Base-by-base conservation (phyloP, 805 yeast species). In the Ogataea sp. region DNA sequence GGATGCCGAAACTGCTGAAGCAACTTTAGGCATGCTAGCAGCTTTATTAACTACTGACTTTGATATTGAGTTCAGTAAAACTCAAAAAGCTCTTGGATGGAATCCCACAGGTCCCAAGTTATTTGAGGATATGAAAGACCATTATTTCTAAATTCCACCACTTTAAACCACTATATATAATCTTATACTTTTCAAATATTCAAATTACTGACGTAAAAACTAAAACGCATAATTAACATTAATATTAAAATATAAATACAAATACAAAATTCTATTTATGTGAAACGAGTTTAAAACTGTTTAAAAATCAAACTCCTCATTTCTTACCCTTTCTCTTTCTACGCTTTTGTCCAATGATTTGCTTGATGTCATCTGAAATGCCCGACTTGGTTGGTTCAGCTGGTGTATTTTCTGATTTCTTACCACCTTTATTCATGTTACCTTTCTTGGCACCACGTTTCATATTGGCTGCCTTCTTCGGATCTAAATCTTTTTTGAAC, bases 281-380 rank as follows among this genome's bases (percentile, higher is more conserved):
- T 7, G 26, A 11, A 23, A 23, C 7, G 7, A 23, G 11, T 23
- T 23, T n/a, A n/a, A n/a, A n/a, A n/a, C n/a, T n/a, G n/a, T n/a
- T n/a, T n/a, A n/a, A n/a, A n/a, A n/a, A n/a, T n/a, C n/a, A 26
- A 10, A 28, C 17, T 3, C 17, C n/a, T 41, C 53, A 44, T 49
- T 58, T 52, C 64, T 73, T 48, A 36, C 38, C 42, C 61, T 72
- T 73, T 64, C 73, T 80, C 65, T 74, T 74, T 62, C 67, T 80
- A 61, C 89, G 76, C 62, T 80, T 83, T 49, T 70, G 64, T 32
- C 83, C 86, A 48, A 83, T 83, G 39, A 82, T 58, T 51, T 75
- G 69, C 56, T 77, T 82, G 16, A 78, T 70, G 42, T 73, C 76
- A 26, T 73, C 78, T 24, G 75, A 62, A 26, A 77, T 42, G 2